Evolutionary conservation across 805 yeast genomes (phyloP).

Genomic region (Vanderwaltozyma polyspora): DNA sequence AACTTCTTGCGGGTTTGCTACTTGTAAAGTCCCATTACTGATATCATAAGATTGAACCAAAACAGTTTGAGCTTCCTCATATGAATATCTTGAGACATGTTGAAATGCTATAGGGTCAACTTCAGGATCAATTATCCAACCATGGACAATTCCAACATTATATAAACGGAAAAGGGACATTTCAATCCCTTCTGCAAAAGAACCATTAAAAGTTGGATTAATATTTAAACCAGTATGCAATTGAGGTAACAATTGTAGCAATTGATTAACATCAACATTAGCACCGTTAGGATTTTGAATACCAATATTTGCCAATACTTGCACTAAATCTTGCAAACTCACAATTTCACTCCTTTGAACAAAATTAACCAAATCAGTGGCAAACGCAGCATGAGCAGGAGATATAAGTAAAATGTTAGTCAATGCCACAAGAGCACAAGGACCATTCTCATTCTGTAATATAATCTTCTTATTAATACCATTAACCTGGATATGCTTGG

Average conservation of each 20-base stretch:
- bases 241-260: slow-evolving; percentile 48
- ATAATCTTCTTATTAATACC: slow-evolving; percentile 37
- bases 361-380: slow-evolving; percentile 17
- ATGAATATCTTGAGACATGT: slow-evolving; percentile 34
- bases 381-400: slow-evolving; percentile 17
- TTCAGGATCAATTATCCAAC: slow-evolving; percentile 58
- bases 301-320: slow-evolving; percentile 40
- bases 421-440: slow-evolving; percentile 76
- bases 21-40: slow-evolving; percentile 14
- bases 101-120: slow-evolving; percentile 25
- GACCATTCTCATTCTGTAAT: slow-evolving; percentile 74
- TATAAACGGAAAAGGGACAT: slow-evolving; percentile 47
- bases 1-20: slow-evolving; percentile 19
- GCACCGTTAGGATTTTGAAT: slow-evolving; percentile 22
- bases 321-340: slow-evolving; percentile 33
- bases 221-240: slow-evolving; percentile 62
- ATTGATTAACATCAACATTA: slow-evolving; percentile 28
- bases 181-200: slow-evolving; percentile 44
- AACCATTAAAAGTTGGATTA: slow-evolving; percentile 58
- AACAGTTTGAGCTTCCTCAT: slow-evolving; percentile 50
- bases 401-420: slow-evolving; percentile 56
- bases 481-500: slow-evolving; percentile 26
- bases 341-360: slow-evolving; percentile 26
- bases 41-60: slow-evolving; percentile 38
- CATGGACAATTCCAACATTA: slow-evolving; percentile 60